Evolutionary conservation across 164 flowering plant species (phyloP), one percentile per base, ranked within the genome.

Genomic region (Kingdonia uniflora): DNA sequence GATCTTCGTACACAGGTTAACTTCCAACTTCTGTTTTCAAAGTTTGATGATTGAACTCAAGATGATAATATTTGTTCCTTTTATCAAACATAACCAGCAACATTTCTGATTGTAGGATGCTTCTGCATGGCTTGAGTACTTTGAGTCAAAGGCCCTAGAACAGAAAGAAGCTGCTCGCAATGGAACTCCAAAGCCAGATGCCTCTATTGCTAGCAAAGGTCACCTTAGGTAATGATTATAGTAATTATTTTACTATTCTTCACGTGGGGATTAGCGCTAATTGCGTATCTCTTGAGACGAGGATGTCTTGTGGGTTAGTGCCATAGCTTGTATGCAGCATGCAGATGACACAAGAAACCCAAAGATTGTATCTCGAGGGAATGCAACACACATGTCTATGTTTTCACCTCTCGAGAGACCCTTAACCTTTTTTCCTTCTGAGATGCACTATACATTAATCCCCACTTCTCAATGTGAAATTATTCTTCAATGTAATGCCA

Each of bases 121-220:
- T 23, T 91, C 88, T 67, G 95, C 97, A 23, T 90, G 97, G 97
- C 91, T 90, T 41, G 95, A 87, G 65, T 86, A 86, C 67, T 90
- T 86, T 52, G 95, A 89, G 66, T 84, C 95, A 42, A 89, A 89
- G 70, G 95, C 90, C 54, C 52, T 89, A 57, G 97, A 90, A 73
- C 97, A 90, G 81, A 95, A 90, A 69, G 97, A 90, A 78, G 95
- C 97, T 76, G 97, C 94, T 56, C 88, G 95, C 15, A 82, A 84
- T 74, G 97, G 97, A 40, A 86, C 95, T 54, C 97, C 94, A 42
- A 90, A 90, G 60, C 88, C 94, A 45, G 95, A 90, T 75, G 94
- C 97, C 37, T 84, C 97, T 20, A 90, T 90, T 59, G 82, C 97
- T 53, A 84, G 95, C 74, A 90, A 90, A 81, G 97, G 97, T 52